Evolutionary conservation across 2,329 filamentous ascomycete genomes (phyloP).

Genomic region (Fragosphaeria purpurea): DNA sequence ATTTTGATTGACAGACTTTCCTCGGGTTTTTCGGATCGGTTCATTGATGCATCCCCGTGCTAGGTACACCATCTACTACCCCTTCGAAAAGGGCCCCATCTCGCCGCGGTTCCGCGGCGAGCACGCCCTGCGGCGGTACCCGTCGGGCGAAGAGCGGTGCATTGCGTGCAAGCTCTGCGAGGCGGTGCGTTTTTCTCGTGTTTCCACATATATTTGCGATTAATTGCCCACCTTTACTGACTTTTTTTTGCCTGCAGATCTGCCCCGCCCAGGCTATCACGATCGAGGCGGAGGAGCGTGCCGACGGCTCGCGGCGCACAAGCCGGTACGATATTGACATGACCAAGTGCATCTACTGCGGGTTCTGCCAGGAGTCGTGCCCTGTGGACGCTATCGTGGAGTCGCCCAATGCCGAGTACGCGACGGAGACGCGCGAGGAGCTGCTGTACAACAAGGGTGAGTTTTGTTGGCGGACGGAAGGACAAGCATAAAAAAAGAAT

Average conservation of each 20-base stretch:
- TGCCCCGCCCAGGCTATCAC: slow-evolving; percentile 98
- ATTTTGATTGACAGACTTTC: too few relatives aligned
- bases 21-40: too few relatives aligned
- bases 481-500: too few relatives aligned
- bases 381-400: slow-evolving; percentile 84
- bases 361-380: slow-evolving; percentile 97
- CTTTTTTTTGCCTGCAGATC: slow-evolving; percentile 39
- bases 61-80: slow-evolving; percentile 97
- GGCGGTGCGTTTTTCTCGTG: slow-evolving; percentile 40
- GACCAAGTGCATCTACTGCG: slow-evolving; percentile 99
- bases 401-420: slow-evolving; percentile 53
- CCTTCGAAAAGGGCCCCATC: slow-evolving; percentile 97
- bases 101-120: slow-evolving; percentile 97
- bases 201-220: background rate
- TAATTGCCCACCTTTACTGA: too few relatives aligned
- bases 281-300: slow-evolving; percentile 96
- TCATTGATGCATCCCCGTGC: too few relatives aligned
- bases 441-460: slow-evolving; percentile 86
- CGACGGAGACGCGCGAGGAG: slow-evolving; percentile 71
- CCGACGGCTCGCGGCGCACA: slow-evolving; percentile 87
- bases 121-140: slow-evolving; percentile 91
- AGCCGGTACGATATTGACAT: slow-evolving; percentile 99
- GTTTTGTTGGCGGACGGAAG: slow-evolving; percentile 11
- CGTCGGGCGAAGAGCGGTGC: slow-evolving; percentile 95
- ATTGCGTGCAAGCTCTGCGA: slow-evolving; percentile 99